Conservation (phyloP, 2,329 filamentous ascomycete species). For the Paramyrothecium roridum region DNA sequence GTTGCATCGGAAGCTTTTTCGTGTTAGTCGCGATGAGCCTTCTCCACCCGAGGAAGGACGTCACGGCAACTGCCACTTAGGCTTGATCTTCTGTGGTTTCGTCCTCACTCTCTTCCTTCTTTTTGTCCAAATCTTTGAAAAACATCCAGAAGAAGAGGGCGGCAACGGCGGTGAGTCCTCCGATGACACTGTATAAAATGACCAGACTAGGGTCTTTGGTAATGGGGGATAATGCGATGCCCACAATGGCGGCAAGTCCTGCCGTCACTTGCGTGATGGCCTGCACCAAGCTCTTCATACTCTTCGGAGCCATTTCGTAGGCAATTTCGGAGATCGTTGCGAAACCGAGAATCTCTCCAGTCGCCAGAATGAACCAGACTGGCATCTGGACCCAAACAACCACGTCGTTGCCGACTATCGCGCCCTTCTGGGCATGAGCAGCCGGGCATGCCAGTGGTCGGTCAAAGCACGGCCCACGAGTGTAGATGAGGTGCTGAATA, state of each 20-base stretch:
- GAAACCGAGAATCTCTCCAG: conserved; percentile 38
- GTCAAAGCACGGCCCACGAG: conserved; percentile 11
- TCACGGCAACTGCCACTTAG: neutral
- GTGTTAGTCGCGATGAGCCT: too few relatives aligned
- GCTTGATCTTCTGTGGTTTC: neutral
- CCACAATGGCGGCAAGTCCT: conserved; percentile 10
- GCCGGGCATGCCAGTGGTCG: conserved; percentile 19
- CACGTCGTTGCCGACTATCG: conserved; percentile 18
- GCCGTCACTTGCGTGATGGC: conserved; percentile 18
- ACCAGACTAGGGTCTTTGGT: conserved; percentile 9
- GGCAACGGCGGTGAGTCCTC: neutral
- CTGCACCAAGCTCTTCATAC: conserved; percentile 31
- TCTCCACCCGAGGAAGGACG: too few relatives aligned
- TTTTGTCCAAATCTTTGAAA: neutral
- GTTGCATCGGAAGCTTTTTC: too few relatives aligned
- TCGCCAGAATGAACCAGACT: conserved; percentile 31
- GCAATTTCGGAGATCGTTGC: conserved; percentile 39
- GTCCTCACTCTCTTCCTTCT: neutral
- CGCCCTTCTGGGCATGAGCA: conserved; percentile 1
- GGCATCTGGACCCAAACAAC: conserved; percentile 37
- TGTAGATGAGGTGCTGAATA: conserved; percentile 40
- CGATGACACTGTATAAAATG: conserved; percentile 1
- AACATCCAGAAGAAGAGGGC: conserved; percentile 2
- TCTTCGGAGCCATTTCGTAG: conserved; percentile 36
- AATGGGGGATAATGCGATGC: conserved; percentile 14